Conservation (phyloP, 495 filamentous ascomycete genomes). For the Penicillium chermesinum region DNA sequence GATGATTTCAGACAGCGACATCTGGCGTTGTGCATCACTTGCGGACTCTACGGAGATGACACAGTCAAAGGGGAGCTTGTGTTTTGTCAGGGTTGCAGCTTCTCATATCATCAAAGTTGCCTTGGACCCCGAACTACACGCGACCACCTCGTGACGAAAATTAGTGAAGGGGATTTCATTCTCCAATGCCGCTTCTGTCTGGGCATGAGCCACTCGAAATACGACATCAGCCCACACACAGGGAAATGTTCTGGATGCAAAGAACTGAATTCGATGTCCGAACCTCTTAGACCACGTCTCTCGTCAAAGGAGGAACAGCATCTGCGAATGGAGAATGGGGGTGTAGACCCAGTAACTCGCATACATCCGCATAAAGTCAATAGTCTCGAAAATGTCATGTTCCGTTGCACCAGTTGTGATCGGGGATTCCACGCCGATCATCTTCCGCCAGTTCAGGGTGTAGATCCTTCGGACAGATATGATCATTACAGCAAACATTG, state of each 20-base stretch:
- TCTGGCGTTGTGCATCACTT: slow-evolving; percentile 66
- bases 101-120: slow-evolving; percentile 75
- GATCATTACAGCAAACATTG: slow-evolving; percentile 62
- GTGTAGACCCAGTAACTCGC: slow-evolving; percentile 65
- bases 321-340: slow-evolving; percentile 67
- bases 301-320: slow-evolving; percentile 77
- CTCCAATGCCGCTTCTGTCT: slow-evolving; percentile 88
- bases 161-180: slow-evolving; percentile 69
- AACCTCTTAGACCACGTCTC: slow-evolving; percentile 63
- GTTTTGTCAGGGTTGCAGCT: slow-evolving; percentile 86
- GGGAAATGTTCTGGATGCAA: slow-evolving; percentile 67
- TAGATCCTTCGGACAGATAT: slow-evolving; percentile 39
- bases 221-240: slow-evolving; percentile 60
- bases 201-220: slow-evolving; percentile 58
- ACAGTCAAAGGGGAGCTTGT: slow-evolving; percentile 59
- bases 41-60: slow-evolving; percentile 49
- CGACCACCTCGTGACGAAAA: slow-evolving; percentile 93
- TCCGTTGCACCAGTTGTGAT: slow-evolving; percentile 72
- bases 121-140: slow-evolving; percentile 65
- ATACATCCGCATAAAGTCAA: slow-evolving; percentile 64
- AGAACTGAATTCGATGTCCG: slow-evolving; percentile 54
- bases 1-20: slow-evolving; percentile 64
- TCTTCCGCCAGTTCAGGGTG: slow-evolving; percentile 37
- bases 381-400: slow-evolving; percentile 68
- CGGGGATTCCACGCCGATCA: slow-evolving; percentile 81